Conservation (phyloP, 2,329 filamentous ascomycete genomes). For the Trichoderma aggressivum region DNA sequence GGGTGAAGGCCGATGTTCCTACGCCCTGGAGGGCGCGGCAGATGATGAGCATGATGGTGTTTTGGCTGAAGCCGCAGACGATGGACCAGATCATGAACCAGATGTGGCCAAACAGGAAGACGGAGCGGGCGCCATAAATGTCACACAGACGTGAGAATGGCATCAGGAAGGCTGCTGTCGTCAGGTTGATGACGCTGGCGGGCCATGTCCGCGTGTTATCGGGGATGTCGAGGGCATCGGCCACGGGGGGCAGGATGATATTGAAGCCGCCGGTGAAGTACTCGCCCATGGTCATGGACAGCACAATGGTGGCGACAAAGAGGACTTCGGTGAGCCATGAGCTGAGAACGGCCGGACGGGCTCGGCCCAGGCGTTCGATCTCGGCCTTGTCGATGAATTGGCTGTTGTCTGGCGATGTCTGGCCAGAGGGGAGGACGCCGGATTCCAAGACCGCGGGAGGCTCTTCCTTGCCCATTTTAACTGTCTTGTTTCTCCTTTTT, state of each 20-base stretch:
- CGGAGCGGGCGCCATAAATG: constrained; percentile 58
- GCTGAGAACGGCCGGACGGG: constrained; percentile 56
- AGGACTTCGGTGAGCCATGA: constrained; percentile 54
- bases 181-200: constrained; percentile 58
- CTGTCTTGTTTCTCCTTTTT: neutral
- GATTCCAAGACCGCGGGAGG: neutral
- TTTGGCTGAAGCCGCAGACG: constrained; percentile 65
- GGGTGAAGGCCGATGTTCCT: constrained; percentile 65
- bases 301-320: constrained; percentile 60
- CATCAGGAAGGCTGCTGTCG: constrained; percentile 57
- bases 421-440: neutral
- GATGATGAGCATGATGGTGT: constrained; percentile 67
- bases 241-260: constrained; percentile 66
- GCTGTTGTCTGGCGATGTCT: neutral
- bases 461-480: constrained; percentile 1
- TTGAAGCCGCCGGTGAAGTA: constrained; percentile 76
- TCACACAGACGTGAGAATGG: constrained; percentile 60
- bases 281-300: constrained; percentile 65
- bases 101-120: constrained; percentile 57
- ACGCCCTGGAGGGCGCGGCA: constrained; percentile 73
- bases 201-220: constrained; percentile 60
- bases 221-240: constrained; percentile 61
- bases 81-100: constrained; percentile 70
- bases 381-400: constrained; percentile 28
- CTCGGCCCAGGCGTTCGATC: constrained; percentile 59